Conservation (phyloP, 495 filamentous ascomycete species). For the Xylaria curta region DNA sequence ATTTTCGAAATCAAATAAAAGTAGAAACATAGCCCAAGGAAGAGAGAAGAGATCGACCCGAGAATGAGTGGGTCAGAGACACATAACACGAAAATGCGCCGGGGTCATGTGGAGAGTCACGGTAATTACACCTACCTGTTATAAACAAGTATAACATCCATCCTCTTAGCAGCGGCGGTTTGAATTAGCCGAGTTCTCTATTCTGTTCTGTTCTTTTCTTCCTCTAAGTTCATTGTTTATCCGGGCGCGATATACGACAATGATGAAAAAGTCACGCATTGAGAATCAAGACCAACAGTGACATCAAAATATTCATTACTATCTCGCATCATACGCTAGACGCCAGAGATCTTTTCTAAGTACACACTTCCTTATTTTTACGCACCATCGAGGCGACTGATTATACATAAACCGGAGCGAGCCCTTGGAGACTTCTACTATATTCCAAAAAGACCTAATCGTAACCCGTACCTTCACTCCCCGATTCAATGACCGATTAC, state of each 20-base stretch:
- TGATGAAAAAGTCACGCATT: background rate
- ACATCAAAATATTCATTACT: conserved; percentile 4
- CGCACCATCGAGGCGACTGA: background rate
- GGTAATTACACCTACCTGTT: background rate
- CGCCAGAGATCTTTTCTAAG: conserved; percentile 3
- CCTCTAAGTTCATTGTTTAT: no score
- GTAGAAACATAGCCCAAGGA: no score
- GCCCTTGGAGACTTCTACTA: background rate
- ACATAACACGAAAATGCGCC: background rate
- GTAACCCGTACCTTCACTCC: background rate
- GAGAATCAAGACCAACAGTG: background rate
- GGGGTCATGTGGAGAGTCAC: background rate
- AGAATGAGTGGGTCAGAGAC: conserved; percentile 1
- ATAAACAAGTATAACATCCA: background rate
- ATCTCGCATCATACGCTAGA: background rate
- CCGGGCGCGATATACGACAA: background rate
- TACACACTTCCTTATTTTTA: background rate
- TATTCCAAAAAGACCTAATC: no score
- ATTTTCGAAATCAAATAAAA: no score
- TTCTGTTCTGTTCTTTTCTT: background rate
- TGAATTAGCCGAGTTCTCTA: background rate
- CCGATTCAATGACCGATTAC: conserved; percentile 47
- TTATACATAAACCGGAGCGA: background rate
- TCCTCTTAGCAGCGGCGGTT: background rate
- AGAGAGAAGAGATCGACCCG: background rate